Conservation (phyloP, 768 basidiomycete genomes). For the Pholiota microspora region DNA sequence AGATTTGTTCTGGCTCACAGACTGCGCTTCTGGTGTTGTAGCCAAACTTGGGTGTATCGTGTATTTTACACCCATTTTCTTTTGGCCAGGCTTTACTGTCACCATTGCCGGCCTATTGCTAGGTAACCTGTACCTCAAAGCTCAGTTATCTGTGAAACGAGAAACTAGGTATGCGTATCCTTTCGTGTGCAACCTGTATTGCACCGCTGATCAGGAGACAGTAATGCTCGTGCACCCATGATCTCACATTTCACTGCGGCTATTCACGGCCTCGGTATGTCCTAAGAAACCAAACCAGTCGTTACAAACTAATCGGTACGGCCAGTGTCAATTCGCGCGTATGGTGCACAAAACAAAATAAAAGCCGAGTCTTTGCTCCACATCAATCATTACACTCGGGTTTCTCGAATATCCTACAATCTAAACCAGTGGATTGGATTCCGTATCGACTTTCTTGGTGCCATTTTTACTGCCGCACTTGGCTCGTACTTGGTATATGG, state of each 20-base stretch:
- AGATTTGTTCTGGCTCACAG: constrained; percentile 24
- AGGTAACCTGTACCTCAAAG: constrained; percentile 39
- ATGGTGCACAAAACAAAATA: constrained; percentile 51
- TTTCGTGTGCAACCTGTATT: constrained; percentile 6
- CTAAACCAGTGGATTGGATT: constrained; percentile 43
- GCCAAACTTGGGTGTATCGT: constrained; percentile 40
- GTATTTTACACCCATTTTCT: constrained; percentile 39
- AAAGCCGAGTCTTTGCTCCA: constrained; percentile 39
- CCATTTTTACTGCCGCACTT: constrained; percentile 49
- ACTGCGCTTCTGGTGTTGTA: constrained; percentile 31
- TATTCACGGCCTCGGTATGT: constrained; percentile 50
- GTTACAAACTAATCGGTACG: neutral
- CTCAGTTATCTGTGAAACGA: constrained; percentile 38
- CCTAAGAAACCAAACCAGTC: no score
- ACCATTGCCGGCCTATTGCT: constrained; percentile 40
- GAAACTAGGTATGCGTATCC: constrained; percentile 28
- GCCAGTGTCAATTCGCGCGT: constrained; percentile 58
- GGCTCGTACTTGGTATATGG: constrained; percentile 53
- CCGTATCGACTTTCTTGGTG: constrained; percentile 56
- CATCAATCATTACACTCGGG: constrained; percentile 49
- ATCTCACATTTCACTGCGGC: constrained; percentile 27
- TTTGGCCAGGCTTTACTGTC: constrained; percentile 40
- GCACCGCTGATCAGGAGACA: constrained; percentile 2
- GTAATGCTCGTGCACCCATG: constrained; percentile 18
- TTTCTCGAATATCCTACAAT: constrained; percentile 45